Evolutionary conservation across 108 stramenopile genomes (phyloP).

Genomic region (Skeletonema marinoi): DNA sequence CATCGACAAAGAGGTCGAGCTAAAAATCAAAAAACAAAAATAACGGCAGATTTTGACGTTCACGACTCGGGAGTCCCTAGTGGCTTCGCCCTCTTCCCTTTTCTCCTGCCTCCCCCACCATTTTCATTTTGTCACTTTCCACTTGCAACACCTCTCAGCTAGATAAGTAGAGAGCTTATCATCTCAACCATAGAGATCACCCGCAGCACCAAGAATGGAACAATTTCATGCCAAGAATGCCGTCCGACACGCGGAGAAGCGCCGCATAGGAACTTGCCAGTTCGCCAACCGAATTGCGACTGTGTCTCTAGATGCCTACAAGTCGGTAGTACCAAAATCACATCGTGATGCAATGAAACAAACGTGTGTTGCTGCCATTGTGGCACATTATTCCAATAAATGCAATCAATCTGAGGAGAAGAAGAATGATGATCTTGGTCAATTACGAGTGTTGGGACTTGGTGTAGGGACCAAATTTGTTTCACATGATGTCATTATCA

Average conservation of each 20-base stretch:
- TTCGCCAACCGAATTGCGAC: conserved; percentile 85
- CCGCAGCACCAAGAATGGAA: neutral
- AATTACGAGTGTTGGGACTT: conserved; percentile 64
- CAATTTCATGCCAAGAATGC: conserved; percentile 33
- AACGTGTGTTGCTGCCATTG: conserved; percentile 77
- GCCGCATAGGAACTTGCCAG: conserved; percentile 69
- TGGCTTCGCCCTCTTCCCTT: no score
- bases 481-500: conserved; percentile 40
- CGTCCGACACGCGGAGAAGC: conserved; percentile 81
- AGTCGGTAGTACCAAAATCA: conserved; percentile 37
- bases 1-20: no score
- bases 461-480: conserved; percentile 90
- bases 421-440: neutral
- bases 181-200: neutral
- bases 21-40: no score
- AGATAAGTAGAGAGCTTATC: no score
- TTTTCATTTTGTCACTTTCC: no score
- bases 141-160: no score
- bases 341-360: conserved; percentile 57
- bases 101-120: no score
- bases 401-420: neutral
- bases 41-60: no score
- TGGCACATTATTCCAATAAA: conserved; percentile 53
- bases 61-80: no score
- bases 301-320: conserved; percentile 64